A percentile compares a stretch with the other conserved stretches of the same genome.
Evolutionary conservation across 2,329 filamentous ascomycete genomes (phyloP).

Genomic region (Chaetomiaceae sp.): DNA sequence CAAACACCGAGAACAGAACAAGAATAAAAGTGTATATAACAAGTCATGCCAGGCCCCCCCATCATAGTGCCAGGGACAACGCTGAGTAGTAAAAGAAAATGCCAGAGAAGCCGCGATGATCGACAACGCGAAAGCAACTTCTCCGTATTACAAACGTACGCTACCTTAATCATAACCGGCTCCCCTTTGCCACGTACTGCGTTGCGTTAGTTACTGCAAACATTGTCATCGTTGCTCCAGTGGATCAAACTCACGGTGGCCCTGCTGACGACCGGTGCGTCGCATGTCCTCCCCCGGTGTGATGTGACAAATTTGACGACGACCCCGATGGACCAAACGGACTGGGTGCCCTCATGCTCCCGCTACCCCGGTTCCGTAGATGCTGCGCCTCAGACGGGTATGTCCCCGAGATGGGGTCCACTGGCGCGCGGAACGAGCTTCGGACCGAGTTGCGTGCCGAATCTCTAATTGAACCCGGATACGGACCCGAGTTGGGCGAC

Average conservation of each 20-base stretch:
- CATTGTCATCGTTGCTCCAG: not conserved
- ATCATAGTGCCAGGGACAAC: not conserved
- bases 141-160: not conserved
- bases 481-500: conserved; percentile 44
- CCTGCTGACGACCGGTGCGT: conserved; percentile 28
- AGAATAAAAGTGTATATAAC: not conserved
- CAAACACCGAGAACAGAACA: not conserved
- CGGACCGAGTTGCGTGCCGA: conserved; percentile 23
- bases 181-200: conserved; percentile 52
- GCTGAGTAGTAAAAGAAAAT: not conserved
- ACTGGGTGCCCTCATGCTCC: conserved; percentile 27
- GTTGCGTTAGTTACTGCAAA: not conserved
- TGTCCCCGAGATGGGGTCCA: conserved; percentile 46
- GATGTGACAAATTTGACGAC: conserved; percentile 23
- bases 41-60: not conserved
- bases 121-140: not conserved
- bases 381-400: conserved; percentile 35
- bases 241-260: conserved; percentile 32
- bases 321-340: conserved; percentile 25
- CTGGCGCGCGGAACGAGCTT: conserved; percentile 32
- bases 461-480: conserved; percentile 26
- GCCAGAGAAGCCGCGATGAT: not conserved
- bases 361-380: conserved; percentile 14
- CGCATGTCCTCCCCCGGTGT: conserved; percentile 16
- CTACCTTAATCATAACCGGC: conserved; percentile 46